These are phyloP conservation scores for Elsinoe arachidis DNA, from an alignment of 2,329 filamentous ascomycete species.

Conservation along the genomic window DNA sequence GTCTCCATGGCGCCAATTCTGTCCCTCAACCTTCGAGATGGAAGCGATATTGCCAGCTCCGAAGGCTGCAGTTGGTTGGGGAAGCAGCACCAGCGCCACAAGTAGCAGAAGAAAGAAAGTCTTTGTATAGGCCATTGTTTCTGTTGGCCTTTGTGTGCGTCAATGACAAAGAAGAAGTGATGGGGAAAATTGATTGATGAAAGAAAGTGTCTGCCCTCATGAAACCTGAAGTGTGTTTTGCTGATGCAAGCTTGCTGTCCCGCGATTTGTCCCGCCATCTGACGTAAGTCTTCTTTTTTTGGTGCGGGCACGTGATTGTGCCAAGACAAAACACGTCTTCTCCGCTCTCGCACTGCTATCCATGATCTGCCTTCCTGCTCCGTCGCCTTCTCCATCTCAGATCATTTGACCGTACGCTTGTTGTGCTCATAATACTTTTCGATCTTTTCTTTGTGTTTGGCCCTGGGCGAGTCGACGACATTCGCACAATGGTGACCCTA, in stretches of 20 bases:
- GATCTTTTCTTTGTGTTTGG: too few species aligned
- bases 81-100: constrained; percentile 51
- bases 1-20: constrained; percentile 63
- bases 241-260: neutral
- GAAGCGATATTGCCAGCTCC: constrained; percentile 84
- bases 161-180: neutral
- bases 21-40: constrained; percentile 69
- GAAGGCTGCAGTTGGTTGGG: constrained; percentile 64
- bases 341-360: neutral
- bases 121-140: constrained; percentile 18
- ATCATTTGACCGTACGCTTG: too few species aligned
- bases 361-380: neutral
- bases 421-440: too few species aligned
- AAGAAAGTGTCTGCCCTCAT: neutral
- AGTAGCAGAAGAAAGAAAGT: constrained; percentile 14
- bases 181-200: neutral
- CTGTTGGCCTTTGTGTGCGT: neutral
- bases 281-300: constrained; percentile 6
- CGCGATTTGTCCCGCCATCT: constrained; percentile 7
- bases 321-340: neutral
- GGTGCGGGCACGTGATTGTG: neutral
- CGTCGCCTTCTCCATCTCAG: too few species aligned
- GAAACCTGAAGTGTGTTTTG: constrained; percentile 3
- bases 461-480: too few species aligned
- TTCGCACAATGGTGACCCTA: neutral